Base-by-base conservation (phyloP, 2,329 filamentous ascomycete species). In the Elsinoe perseae region DNA sequence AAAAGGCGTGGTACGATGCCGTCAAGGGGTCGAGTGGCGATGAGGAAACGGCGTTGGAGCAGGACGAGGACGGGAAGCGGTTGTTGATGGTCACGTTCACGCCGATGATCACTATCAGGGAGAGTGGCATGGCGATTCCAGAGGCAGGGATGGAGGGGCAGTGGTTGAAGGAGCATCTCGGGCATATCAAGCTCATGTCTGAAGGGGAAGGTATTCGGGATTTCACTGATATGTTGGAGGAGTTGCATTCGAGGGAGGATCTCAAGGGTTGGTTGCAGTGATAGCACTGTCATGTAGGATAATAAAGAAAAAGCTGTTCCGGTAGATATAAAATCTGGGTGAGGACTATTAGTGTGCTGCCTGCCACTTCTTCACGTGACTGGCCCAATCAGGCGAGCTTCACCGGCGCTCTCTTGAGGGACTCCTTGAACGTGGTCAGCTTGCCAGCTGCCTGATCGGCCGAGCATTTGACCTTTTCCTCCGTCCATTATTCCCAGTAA, bases 391-490 rank as follows among this genome's bases (percentile, higher is more conserved):
- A 48, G 12, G 7, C 14, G 20, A 50, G 27, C 28, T 18, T 30
- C 25, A 50, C 20, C 10, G 44, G 44, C 44, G 20, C 28, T n/a
- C 25, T 34, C 8, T 7, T 6, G 1, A 50, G 25, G 55, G 61
- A 73, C 64, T 73, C 70, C 56, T 72, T 69, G 40, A 74, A 65
- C 10, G 63, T 69, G n/a, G 66, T 65, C 43, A 71, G 52, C 54
- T 63, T 65, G 0, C 67, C 69, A 14, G 65, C 54, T 2, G 64
- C 66, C 50, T 68, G 60, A 40, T 62, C 59, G 18, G 53, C 61
- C 32, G 68, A 63, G 68, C 66, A 67, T 6, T 58, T 58, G 3
- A 73, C 66, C 61, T 64, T 56, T 25, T 67, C 61, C 61, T 68
- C 61, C 4, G 63, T 64, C 14, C 64, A 61, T 2, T 65, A 63